Percentiles rank a stretch among this genome's conserved stretches.
These are phyloP conservation scores for Agrostemma githago DNA, from an alignment of 148 eudicot species.

Conservation along the genomic window DNA sequence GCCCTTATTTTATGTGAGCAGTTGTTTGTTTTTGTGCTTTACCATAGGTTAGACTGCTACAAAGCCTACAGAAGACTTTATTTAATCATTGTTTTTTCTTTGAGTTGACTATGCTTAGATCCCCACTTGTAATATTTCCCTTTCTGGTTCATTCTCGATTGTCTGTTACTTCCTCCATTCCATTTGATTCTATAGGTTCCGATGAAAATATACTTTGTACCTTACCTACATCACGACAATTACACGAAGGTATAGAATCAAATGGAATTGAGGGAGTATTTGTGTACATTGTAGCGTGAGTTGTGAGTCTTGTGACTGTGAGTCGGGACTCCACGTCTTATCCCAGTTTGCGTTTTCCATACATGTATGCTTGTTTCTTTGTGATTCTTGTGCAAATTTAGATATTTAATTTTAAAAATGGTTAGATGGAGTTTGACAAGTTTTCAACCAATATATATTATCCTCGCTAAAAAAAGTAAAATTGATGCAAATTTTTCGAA, in stretches of 20 bases:
- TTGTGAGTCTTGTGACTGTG: background rate
- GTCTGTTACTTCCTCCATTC: too few relatives aligned
- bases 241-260: too few relatives aligned
- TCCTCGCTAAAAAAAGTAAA: background rate
- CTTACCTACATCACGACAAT: too few relatives aligned
- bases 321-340: background rate
- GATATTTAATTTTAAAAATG: background rate
- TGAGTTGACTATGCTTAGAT: background rate
- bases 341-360: background rate
- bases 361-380: background rate
- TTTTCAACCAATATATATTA: background rate
- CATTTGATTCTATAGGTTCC: too few relatives aligned
- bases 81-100: too few relatives aligned
- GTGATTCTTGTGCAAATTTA: background rate
- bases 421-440: background rate
- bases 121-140: background rate
- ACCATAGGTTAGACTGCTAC: too few relatives aligned
- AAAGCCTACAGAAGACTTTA: too few relatives aligned
- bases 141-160: background rate
- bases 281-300: too few relatives aligned
- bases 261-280: too few relatives aligned
- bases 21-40: too few relatives aligned
- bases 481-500: background rate
- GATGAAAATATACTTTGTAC: too few relatives aligned
- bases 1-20: background rate